phyloP scores from a whole-genome alignment of 1,284 basidiomycete species.

The Mrakiaceae sp. region DNA sequence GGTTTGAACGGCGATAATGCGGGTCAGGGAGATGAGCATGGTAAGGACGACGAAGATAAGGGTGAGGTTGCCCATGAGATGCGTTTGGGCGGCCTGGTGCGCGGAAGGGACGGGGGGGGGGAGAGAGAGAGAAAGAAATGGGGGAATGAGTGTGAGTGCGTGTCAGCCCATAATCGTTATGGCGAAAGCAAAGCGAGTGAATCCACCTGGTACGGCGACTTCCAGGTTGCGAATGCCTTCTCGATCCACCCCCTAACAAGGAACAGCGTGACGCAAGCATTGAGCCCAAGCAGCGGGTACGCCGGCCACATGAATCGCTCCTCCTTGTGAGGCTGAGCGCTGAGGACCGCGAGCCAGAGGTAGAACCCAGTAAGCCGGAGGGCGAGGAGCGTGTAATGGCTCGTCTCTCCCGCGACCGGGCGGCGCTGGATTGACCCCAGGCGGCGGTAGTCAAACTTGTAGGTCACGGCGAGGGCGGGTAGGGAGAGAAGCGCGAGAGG shows the following conservation, averaged over 20 bases:
- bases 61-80: conserved; percentile 65
- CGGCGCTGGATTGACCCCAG: conserved; percentile 52
- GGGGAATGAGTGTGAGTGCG: conserved; percentile 6
- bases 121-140: neutral
- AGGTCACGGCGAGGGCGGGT: conserved; percentile 68
- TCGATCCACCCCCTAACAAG: conserved; percentile 77
- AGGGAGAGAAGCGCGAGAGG: conserved; percentile 68
- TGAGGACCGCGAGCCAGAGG: conserved; percentile 72
- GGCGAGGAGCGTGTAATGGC: conserved; percentile 62
- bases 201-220: conserved; percentile 65
- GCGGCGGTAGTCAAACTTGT: conserved; percentile 60
- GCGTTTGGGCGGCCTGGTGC: conserved; percentile 57
- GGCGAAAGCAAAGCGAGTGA: conserved; percentile 9
- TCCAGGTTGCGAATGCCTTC: conserved; percentile 53
- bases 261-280: conserved; percentile 77
- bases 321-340: conserved; percentile 84
- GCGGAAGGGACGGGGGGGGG: neutral
- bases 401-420: conserved; percentile 48
- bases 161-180: conserved; percentile 14
- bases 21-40: conserved; percentile 59
- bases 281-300: conserved; percentile 86
- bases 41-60: conserved; percentile 54
- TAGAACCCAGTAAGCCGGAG: conserved; percentile 76
- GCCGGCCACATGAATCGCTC: conserved; percentile 96
- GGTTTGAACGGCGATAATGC: conserved; percentile 66